Base-by-base conservation (phyloP, 2,329 filamentous ascomycete species). In the Colletotrichum somersetense region DNA sequence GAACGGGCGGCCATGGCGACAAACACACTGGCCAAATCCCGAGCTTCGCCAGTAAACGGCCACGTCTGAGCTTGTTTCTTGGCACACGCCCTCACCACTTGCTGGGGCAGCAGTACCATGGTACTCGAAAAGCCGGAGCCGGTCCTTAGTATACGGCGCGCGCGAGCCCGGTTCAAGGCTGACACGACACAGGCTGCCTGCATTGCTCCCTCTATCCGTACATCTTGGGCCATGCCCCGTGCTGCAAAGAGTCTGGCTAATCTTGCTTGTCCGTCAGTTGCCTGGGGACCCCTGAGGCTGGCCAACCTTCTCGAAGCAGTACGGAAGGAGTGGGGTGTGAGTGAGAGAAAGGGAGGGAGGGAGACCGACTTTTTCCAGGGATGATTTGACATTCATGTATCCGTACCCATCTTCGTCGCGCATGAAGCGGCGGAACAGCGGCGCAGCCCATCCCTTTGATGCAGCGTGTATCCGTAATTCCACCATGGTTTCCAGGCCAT, bases 231-330 rank as follows among this genome's bases (percentile, higher is more conserved):
- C 67, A 33, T 57, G 67, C 38, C 52, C 61, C 46, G 69, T 69
- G 66, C 66, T 61, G 66, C 55, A 70, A 38, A 61, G 50, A 63
- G 65, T 70, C 70, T 57, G 70, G 73, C 65, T 74, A 66, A 74
- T 73, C 57, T 73, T 73, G 61, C 66, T 44, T 50, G 52, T 59
- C 53, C 50, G 50, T 30, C 57, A 62, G 62, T 73, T 55, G 57
- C 56, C 69, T 33, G 52, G 70, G 61, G 57, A 50, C n/a, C 59
- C 69, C 57, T 65, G 66, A 56, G 26, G 18, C 38, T 35, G 59
- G 56, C 56, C 56, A 70, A 63, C 65, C 66, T 74, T 74, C 72
- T 74, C 65, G 72, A 74, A 73, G 70, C 50, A 70, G 63, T 73
- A 46, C 56, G 62, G 70, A 73, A 73, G 62, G 65, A 68, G 62